Evolutionary conservation across 352 stramenopile genomes (phyloP).

Genomic region (Phytophthora europaea): DNA sequence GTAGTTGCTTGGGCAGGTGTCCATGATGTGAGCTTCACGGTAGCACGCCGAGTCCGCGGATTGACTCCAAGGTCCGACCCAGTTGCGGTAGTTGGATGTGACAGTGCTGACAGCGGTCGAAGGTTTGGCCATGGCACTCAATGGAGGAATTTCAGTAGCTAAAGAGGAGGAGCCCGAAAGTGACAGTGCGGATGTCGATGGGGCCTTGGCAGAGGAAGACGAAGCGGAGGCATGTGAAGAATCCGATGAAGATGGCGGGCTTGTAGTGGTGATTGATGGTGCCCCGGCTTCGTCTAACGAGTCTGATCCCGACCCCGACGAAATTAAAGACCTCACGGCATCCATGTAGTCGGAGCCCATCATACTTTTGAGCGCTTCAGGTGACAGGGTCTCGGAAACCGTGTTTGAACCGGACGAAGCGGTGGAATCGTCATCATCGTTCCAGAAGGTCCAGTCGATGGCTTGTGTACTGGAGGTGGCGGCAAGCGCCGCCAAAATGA

Average conservation of each 20-base stretch:
- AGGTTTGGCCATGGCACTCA: conserved; percentile 21
- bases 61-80: conserved; percentile 48
- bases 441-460: conserved; percentile 45
- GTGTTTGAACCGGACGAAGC: not conserved
- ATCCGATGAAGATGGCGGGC: not conserved
- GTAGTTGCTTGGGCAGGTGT: conserved; percentile 51
- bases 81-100: conserved; percentile 38
- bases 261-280: not conserved
- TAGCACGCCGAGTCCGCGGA: conserved; percentile 53
- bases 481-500: conserved; percentile 17
- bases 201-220: not conserved
- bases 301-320: conserved; percentile 11
- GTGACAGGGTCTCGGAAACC: conserved; percentile 24
- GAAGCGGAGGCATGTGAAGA: not conserved
- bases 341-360: conserved; percentile 45
- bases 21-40: conserved; percentile 51
- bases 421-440: conserved; percentile 34
- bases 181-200: not conserved
- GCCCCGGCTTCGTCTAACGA: not conserved
- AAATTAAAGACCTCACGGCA: conserved; percentile 27
- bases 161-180: conserved; percentile 8
- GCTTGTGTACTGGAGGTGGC: conserved; percentile 32
- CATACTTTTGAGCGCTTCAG: conserved; percentile 30
- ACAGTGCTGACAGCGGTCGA: conserved; percentile 24
- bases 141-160: conserved; percentile 8